phyloP scores from a whole-genome alignment of 768 basidiomycete species.

The Calocybe cyanea region DNA sequence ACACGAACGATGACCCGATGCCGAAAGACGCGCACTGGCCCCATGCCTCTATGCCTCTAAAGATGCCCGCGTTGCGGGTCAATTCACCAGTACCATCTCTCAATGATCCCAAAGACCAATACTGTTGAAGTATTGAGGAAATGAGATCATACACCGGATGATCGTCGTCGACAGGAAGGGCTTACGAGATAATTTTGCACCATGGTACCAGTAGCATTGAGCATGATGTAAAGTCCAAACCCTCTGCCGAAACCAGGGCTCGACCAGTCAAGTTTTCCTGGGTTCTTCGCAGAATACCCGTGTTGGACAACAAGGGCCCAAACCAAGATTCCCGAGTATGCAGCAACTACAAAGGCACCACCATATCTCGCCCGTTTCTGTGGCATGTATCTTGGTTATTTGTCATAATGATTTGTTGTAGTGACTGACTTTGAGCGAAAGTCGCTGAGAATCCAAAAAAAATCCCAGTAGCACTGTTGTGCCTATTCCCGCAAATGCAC shows the following conservation, averaged over 20 bases:
- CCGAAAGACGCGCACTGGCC: slow-evolving; percentile 18
- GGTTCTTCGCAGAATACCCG: slow-evolving; percentile 9
- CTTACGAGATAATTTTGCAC: slow-evolving; percentile 19
- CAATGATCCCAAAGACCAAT: slow-evolving; percentile 17
- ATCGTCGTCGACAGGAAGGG: not conserved
- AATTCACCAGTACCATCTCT: slow-evolving; percentile 15
- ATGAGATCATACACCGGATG: not conserved
- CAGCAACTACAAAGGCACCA: slow-evolving; percentile 15
- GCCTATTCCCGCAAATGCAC: slow-evolving; percentile 15
- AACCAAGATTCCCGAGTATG: slow-evolving; percentile 15
- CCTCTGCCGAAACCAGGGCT: slow-evolving; percentile 16
- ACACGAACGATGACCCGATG: slow-evolving; percentile 16
- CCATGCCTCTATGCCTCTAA: slow-evolving; percentile 16
- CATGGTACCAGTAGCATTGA: slow-evolving; percentile 14
- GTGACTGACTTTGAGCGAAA: slow-evolving; percentile 7
- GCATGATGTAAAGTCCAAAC: slow-evolving; percentile 17
- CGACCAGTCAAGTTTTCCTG: slow-evolving; percentile 19
- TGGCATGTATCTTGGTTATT: not conserved
- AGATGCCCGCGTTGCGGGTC: slow-evolving; percentile 16
- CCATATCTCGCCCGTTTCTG: slow-evolving; percentile 13
- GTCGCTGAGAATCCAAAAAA: slow-evolving; percentile 13
- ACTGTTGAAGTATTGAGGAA: slow-evolving; percentile 4
- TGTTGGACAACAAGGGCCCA: slow-evolving; percentile 19
- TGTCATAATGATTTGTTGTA: not conserved
- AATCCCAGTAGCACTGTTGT: slow-evolving; percentile 15